A percentile compares a stretch with the other conserved stretches of the same genome.
Conservation (phyloP, 164 flowering plant species). For the Amborella trichopoda region DNA sequence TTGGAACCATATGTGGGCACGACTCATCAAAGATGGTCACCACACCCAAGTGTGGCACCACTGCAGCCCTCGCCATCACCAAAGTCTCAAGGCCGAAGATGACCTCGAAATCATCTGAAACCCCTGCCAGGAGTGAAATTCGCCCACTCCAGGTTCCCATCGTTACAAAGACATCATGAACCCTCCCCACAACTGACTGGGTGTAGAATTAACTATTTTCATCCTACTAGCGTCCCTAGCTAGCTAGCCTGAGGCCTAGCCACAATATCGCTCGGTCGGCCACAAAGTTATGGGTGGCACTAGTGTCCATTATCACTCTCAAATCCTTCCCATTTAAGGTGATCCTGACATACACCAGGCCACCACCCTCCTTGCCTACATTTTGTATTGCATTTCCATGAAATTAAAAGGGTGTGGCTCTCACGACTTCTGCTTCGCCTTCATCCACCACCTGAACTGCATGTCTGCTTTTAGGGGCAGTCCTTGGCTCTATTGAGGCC, state of each 20-base stretch:
- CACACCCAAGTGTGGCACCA: neutral
- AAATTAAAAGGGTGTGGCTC: neutral
- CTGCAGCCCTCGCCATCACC: neutral
- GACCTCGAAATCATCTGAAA: neutral
- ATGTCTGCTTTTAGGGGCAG: neutral
- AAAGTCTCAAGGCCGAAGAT: neutral
- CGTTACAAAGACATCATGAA: neutral
- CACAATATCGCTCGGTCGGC: neutral
- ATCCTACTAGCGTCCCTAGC: neutral
- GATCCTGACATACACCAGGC: neutral
- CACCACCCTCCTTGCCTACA: no score
- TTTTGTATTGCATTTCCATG: neutral
- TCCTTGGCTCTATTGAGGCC: neutral
- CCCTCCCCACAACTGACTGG: neutral
- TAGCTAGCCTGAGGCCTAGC: neutral
- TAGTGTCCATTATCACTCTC: neutral
- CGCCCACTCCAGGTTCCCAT: neutral
- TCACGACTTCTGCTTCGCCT: neutral
- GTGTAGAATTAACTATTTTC: conserved; percentile 1
- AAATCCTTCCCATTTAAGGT: neutral
- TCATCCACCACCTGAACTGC: neutral
- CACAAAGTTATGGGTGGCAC: conserved; percentile 8
- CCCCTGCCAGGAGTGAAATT: neutral
- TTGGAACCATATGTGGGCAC: neutral
- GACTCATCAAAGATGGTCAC: neutral